Base-by-base conservation (phyloP, 108 stramenopile genomes). In the Stephanodiscus triporus region DNA sequence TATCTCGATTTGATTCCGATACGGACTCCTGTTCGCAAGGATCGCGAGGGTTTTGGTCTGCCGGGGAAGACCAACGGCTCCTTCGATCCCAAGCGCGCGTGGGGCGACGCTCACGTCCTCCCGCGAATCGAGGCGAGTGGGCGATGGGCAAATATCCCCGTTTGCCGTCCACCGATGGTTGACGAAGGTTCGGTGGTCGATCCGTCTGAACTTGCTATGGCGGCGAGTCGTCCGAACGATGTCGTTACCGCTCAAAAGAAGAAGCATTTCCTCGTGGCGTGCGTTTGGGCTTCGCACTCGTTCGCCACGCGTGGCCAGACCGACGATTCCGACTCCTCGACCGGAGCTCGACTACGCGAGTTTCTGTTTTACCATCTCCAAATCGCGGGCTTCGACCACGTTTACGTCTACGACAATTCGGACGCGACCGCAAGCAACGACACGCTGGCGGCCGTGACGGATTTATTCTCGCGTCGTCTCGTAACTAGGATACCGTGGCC, bases 391-490 rank as follows among this genome's bases (percentile, higher is more conserved):
- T 87, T 90, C 54, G 94, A 95, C 84, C 94, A 92, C 60, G 78
- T 95, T n/a, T 82, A 84, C 69, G 76, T 95, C 10, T 95, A 90
- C 66, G 94, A 95, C 74, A 95, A 95, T 57, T 80, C 90, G 10
- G 75, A 77, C 36, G 64, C 76, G 19, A 65, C 69, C 3, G 43
- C 16, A 45, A 73, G n/a, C 55, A 72, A 55, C n/a, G 71, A 55
- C 13, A 77, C 75, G 2, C 66, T 80, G 10, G 70, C 53, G 13
- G 34, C 37, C 9, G 77, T 88, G 13, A 59, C 69, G 17, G 38
- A 83, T 48, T 30, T 60, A n/a, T 82, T 89, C 60, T 42, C 74
- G 8, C 22, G 56, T 17, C 24, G 48, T 27, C 45, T 57, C 30
- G 91, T 91, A 5, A 88, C 85, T 0, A 67, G 88, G 29, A 77